These are phyloP conservation scores for Carex cristatella DNA, from an alignment of 176 grass and related monocot species.

Conservation along the genomic window DNA sequence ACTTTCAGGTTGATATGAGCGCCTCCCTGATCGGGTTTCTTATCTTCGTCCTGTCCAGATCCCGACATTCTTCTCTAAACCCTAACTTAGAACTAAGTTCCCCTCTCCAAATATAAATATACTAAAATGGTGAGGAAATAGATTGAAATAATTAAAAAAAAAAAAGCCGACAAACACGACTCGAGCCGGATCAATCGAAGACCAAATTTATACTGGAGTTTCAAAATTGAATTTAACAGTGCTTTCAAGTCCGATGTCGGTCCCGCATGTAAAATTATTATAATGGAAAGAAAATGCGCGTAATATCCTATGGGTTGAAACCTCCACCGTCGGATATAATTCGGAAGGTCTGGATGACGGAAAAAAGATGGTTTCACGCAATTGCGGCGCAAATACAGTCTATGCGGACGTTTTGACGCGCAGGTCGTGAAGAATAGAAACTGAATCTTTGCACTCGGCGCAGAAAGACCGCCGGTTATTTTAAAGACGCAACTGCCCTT, in stretches of 20 bases:
- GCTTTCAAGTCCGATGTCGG: constrained; percentile 11
- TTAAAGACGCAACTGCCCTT: background rate
- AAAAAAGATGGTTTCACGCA: background rate
- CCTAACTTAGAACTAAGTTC: constrained; percentile 7
- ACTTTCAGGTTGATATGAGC: constrained; percentile 79
- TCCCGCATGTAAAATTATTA: background rate
- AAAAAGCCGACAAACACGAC: constrained; percentile 13
- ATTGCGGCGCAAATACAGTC: background rate
- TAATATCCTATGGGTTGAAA: background rate
- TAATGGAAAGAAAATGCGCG: background rate
- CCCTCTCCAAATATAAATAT: background rate
- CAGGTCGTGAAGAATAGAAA: background rate
- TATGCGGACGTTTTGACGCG: background rate
- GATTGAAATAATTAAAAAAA: background rate
- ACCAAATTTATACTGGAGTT: constrained; percentile 10
- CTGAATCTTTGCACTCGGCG: background rate
- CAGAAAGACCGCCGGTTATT: background rate
- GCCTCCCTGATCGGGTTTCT: constrained; percentile 49
- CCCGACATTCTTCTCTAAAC: constrained; percentile 32
- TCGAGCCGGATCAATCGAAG: background rate
- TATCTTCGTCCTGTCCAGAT: constrained; percentile 47
- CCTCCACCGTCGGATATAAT: background rate
- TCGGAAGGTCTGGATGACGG: background rate
- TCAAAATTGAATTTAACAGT: constrained; percentile 25
- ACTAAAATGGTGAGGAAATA: background rate